A percentile compares a stretch with the other conserved stretches of the same genome.
phyloP scores from a whole-genome alignment of 768 basidiomycete genomes.

The Sutorius australiensis region DNA sequence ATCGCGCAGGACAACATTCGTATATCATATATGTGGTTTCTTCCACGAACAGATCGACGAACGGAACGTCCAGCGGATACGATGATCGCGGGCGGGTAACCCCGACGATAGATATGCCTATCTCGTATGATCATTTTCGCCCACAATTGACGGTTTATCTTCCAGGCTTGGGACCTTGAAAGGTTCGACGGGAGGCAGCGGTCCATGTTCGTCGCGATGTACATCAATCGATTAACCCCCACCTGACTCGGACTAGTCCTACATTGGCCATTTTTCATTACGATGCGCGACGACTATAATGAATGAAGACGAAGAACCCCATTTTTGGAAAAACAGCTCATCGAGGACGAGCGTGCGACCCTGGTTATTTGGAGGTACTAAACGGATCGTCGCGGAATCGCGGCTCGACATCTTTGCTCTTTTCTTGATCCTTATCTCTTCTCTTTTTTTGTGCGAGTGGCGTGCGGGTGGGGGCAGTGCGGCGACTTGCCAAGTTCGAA shows the following conservation, averaged over 20 bases:
- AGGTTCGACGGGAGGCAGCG: neutral
- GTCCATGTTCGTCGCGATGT: neutral
- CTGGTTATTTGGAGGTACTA: neutral
- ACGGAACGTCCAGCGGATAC: neutral
- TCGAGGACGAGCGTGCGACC: neutral
- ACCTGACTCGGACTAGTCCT: neutral
- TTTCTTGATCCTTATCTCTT: too few relatives aligned
- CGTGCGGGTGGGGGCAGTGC: neutral
- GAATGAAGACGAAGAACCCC: neutral
- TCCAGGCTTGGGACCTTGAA: neutral
- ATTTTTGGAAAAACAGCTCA: neutral
- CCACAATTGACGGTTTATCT: too few relatives aligned
- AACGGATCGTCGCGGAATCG: neutral
- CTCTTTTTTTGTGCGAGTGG: neutral
- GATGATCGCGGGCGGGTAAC: neutral
- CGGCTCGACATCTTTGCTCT: neutral
- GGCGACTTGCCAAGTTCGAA: neutral
- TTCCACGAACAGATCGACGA: neutral
- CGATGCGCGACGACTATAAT: neutral
- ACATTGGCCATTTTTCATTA: neutral
- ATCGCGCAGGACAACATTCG: neutral
- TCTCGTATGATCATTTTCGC: too few relatives aligned
- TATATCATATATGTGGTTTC: neutral
- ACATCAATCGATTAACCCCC: neutral
- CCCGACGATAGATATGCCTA: too few relatives aligned